Evolutionary conservation across 106 monocot genomes (phyloP).

Genomic region (Dendrobium officinale): DNA sequence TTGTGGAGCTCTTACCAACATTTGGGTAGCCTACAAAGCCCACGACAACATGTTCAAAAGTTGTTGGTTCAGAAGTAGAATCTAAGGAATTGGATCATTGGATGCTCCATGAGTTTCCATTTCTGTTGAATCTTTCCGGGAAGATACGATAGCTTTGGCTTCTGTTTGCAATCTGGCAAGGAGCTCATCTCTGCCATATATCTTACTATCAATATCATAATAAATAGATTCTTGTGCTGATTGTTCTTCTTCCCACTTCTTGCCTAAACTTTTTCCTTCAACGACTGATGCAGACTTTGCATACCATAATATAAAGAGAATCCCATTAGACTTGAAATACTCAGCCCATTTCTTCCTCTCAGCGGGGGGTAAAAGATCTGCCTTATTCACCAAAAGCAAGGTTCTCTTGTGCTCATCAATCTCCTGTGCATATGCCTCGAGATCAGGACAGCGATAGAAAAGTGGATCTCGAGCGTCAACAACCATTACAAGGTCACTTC

Average conservation of each 20-base stretch:
- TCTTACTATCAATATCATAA: slow-evolving; percentile 46
- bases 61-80: slow-evolving; percentile 7
- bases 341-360: slow-evolving; percentile 81
- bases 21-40: slow-evolving; percentile 98
- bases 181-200: slow-evolving; percentile 71
- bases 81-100: slow-evolving; percentile 7
- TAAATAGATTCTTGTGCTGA: slow-evolving; percentile 12
- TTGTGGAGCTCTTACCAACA: slow-evolving; percentile 95
- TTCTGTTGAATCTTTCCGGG: slow-evolving; percentile 14
- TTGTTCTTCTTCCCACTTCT: slow-evolving; percentile 23
- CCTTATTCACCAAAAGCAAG: slow-evolving; percentile 86
- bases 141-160: slow-evolving; percentile 51
- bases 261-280: slow-evolving; percentile 51
- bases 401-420: slow-evolving; percentile 82
- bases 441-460: slow-evolving; percentile 93
- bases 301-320: slow-evolving; percentile 88
- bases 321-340: slow-evolving; percentile 60
- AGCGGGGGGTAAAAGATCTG: slow-evolving; percentile 72
- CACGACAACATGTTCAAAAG: slow-evolving; percentile 66
- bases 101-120: slow-evolving; percentile 5
- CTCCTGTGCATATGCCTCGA: slow-evolving; percentile 84
- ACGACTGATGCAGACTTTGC: slow-evolving; percentile 82
- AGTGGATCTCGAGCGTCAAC: slow-evolving; percentile 97
- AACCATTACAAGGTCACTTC: slow-evolving; percentile 96
- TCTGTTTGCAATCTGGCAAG: slow-evolving; percentile 71